Evolutionary conservation across 345 rosid genomes (phyloP), one percentile per base, ranked within the genome.

Genomic region (Excoecaria agallocha): DNA sequence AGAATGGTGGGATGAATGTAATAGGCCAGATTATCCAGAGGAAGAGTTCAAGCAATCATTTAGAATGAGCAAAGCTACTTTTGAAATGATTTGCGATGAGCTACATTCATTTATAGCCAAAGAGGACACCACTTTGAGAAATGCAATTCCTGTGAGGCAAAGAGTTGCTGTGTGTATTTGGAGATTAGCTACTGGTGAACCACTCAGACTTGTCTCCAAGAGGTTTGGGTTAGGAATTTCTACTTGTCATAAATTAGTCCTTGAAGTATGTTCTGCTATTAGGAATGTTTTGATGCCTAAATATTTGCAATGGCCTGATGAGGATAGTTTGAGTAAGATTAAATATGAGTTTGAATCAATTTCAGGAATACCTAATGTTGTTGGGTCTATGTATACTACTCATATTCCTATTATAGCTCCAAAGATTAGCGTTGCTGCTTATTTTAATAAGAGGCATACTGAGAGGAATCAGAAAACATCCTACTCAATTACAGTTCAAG

Each of bases 1-100:
- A 24, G 90, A 91, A 0, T 94, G 98, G 98, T 94, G 98, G 98
- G 98, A 94, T 39, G 95, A 92, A 71, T 94, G 97, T 25, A 92
- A 73, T 74, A 73, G 86, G 17, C 84, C 84, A 2, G 97, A 92
- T 78, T 94, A 74, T 66, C 95, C 97, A 1, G 97, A 92, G 4
- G 87, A 84, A 17, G 97, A 94, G 7, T 94, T 94, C 85, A 91
- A 78, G 81, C 84, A 71, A 74, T 91, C 95, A 37, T 94, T 94
- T 76, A 69, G 98, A 58, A 94, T 94, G 98, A 87, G 90, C 6
- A 90, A 81, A 71, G 78, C 85, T 4, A 92, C 97, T 43, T 94
- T 94, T 72, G 95, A 91, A 3, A n/a, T 77, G 67, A 89, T 93
- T 30, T 93, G 98, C 72, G 94, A 93, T 0, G 96, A 90, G 80